phyloP scores from a whole-genome alignment of 768 basidiomycete species.

The Chalciporus chontae region DNA sequence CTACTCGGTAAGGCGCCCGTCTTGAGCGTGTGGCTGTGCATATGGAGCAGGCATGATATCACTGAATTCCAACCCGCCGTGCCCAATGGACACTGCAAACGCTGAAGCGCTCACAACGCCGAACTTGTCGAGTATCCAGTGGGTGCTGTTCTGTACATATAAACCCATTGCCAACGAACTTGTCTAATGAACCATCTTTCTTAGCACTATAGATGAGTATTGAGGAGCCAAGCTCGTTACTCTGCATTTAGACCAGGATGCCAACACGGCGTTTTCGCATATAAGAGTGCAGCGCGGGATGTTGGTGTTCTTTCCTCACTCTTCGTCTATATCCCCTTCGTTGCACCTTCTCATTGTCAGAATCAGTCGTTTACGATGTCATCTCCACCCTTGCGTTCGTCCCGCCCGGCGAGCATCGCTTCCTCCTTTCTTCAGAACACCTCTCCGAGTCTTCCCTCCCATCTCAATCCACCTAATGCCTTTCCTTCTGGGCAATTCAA shows the following conservation, averaged over 20 bases:
- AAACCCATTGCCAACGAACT: background rate
- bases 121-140: background rate
- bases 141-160: background rate
- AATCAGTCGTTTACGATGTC: constrained; percentile 5
- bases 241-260: background rate
- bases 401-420: constrained; percentile 8
- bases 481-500: background rate
- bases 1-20: background rate
- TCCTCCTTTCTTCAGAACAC: constrained; percentile 7
- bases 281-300: constrained; percentile 11
- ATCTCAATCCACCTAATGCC: constrained; percentile 18
- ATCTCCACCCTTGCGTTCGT: constrained; percentile 7
- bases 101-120: background rate
- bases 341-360: background rate
- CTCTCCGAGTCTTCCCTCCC: constrained; percentile 22
- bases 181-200: background rate
- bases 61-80: background rate
- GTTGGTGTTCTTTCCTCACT: constrained; percentile 5
- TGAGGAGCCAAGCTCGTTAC: no score
- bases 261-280: background rate
- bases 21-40: background rate
- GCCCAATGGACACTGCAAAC: background rate
- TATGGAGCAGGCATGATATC: background rate
- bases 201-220: no score
- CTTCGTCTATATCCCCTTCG: background rate